Evolutionary conservation across 2,329 filamentous ascomycete species (phyloP), one percentile per base, ranked within the genome.

Genomic region (Fusarium pseudocircinatum): DNA sequence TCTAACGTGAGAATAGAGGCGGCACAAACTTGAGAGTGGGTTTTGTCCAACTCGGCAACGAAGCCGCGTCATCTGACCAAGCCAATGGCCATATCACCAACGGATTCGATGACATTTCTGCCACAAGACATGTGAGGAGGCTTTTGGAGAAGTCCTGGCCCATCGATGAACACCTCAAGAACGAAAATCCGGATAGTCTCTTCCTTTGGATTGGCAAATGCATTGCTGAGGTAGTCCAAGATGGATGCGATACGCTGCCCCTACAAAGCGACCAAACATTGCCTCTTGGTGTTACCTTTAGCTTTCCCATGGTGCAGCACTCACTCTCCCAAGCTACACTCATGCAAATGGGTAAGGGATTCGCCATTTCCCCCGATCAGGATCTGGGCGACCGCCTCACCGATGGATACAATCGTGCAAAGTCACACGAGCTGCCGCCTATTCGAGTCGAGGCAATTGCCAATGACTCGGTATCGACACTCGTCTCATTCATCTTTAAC

Each of bases 131-230:
- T 47, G 84, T 92, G 37, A 85, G 85, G 40, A 85, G 91, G 52
- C 87, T 88, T 10, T 82, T 94, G 62, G 93, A 95, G 79, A 91
- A 87, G 72, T 89, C 89, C 60, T 95, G 93, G 92, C 89, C 92
- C 13, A 95, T 95, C 75, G 88, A 88, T 53, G 90, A 94, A 46
- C 89, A 92, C 61, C 82, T 95, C 70, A 94, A 94, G 78, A 89
- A 88, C 80, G 90, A 94, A 74, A 91, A 95, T 71, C 90, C 92
- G 3, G 90, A 94, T 63, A 90, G 91, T 64, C 84, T 96, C 5
- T 96, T 96, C 80, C 83, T 87, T n/a, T 96, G 93, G 93, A 94
- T 96, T 73, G 94, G 93, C 32, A 85, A 88, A 75, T 93, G 92
- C 77, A 94, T 96, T 75, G 92, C 92, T 20, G 86, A 92, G 68